Percentiles rank a stretch among this genome's conserved stretches.
These are phyloP conservation scores for Domatiomyces catenatus DNA, from an alignment of 2,329 filamentous ascomycete genomes.

Conservation along the genomic window DNA sequence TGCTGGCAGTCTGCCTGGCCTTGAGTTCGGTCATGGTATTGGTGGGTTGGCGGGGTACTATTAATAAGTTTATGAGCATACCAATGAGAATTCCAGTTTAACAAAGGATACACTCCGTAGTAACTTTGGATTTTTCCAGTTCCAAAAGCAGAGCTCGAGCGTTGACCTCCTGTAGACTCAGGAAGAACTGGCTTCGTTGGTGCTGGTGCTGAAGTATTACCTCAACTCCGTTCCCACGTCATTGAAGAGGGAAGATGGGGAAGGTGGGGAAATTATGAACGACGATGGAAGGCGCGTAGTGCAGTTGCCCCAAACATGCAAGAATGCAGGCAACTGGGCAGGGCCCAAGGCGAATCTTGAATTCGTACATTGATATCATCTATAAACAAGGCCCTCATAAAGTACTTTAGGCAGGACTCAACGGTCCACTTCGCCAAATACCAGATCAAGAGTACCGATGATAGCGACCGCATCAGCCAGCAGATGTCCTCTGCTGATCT, in stretches of 20 bases:
- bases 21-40: too few relatives aligned
- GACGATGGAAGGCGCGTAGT: neutral
- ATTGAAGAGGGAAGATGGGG: neutral
- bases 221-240: too few relatives aligned
- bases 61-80: too few relatives aligned
- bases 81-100: too few relatives aligned
- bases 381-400: neutral
- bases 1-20: too few relatives aligned
- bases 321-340: neutral
- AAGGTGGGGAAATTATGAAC: neutral
- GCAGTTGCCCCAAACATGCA: neutral
- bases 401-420: slow-evolving; percentile 17
- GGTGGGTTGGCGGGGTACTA: too few relatives aligned
- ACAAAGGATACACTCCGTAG: too few relatives aligned
- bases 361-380: neutral
- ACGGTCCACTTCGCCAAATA: slow-evolving; percentile 54
- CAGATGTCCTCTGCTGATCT: slow-evolving; percentile 80
- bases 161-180: too few relatives aligned
- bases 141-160: too few relatives aligned
- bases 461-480: slow-evolving; percentile 93
- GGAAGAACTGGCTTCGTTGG: too few relatives aligned
- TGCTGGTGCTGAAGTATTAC: too few relatives aligned
- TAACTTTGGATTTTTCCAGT: too few relatives aligned
- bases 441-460: slow-evolving; percentile 41
- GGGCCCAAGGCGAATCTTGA: neutral